Evolutionary conservation across 2,329 filamentous ascomycete genomes (phyloP).

Genomic region (Xylaria arbuscula): DNA sequence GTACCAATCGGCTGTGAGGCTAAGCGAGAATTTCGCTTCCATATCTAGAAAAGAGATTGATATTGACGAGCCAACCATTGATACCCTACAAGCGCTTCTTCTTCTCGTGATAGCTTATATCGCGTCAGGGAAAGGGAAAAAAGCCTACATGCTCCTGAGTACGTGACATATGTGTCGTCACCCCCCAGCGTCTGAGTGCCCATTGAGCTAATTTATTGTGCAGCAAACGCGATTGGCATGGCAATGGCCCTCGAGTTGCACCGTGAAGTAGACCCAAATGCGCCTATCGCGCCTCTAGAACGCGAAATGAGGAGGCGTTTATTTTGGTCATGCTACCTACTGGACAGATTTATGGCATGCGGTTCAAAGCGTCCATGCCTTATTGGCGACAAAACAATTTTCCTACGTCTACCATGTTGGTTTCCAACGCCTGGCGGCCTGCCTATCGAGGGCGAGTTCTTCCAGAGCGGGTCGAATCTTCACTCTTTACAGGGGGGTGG

Average conservation of each 20-base stretch:
- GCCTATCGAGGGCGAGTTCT: conserved; percentile 80
- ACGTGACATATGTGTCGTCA: conserved; percentile 47
- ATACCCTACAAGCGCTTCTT: conserved; percentile 79
- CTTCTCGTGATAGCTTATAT: conserved; percentile 81
- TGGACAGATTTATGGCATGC: conserved; percentile 84
- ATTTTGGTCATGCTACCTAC: conserved; percentile 89
- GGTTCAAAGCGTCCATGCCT: conserved; percentile 86
- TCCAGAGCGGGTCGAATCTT: conserved; percentile 81
- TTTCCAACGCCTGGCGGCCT: conserved; percentile 69
- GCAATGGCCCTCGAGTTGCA: conserved; percentile 84
- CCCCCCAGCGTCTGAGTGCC: conserved; percentile 16
- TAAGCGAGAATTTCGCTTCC: conserved; percentile 79
- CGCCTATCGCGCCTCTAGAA: conserved; percentile 73
- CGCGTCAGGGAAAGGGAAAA: conserved; percentile 82
- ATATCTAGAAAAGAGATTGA: conserved; percentile 77
- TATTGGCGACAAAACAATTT: conserved; percentile 79
- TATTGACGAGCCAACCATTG: conserved; percentile 82
- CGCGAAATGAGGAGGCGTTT: conserved; percentile 81
- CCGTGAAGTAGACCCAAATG: conserved; percentile 74
- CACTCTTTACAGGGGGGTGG: conserved; percentile 76
- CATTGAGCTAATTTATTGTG: conserved; percentile 49
- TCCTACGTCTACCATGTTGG: conserved; percentile 81
- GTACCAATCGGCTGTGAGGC: conserved; percentile 72
- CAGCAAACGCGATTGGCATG: conserved; percentile 83
- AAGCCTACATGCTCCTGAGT: conserved; percentile 88